Conservation (phyloP, 1,284 basidiomycete genomes). For the Singerocomus inundabilis region DNA sequence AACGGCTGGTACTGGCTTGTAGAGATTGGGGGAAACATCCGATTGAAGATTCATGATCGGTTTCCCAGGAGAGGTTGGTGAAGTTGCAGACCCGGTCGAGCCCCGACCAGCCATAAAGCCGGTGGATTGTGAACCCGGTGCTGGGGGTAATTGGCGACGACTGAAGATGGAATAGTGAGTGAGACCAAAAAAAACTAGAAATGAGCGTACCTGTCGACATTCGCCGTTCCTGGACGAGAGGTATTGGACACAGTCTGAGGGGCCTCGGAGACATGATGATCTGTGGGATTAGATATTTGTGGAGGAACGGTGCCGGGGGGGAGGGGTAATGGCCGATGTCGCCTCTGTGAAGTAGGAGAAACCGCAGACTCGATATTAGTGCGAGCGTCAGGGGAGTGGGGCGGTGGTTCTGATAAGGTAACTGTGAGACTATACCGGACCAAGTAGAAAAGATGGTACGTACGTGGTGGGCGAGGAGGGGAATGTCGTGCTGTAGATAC, state of each 20-base stretch:
- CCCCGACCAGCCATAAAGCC: slow-evolving; percentile 14
- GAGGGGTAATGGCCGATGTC: slow-evolving; percentile 30
- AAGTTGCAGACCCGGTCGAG: slow-evolving; percentile 24
- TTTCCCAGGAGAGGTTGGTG: slow-evolving; percentile 19
- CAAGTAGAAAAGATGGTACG: slow-evolving; percentile 4
- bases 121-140: slow-evolving; percentile 21
- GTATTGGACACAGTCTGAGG: slow-evolving; percentile 9
- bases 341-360: slow-evolving; percentile 38
- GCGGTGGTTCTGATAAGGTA: slow-evolving; percentile 11
- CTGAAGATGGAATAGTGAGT: slow-evolving; percentile 10
- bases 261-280: slow-evolving; percentile 18
- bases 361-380: slow-evolving; percentile 25
- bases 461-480: slow-evolving; percentile 26
- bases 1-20: slow-evolving; percentile 34
- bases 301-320: slow-evolving; percentile 24
- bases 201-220: slow-evolving; percentile 24
- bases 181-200: neutral
- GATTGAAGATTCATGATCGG: slow-evolving; percentile 13
- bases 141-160: slow-evolving; percentile 31
- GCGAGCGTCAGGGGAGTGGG: slow-evolving; percentile 21
- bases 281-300: slow-evolving; percentile 18
- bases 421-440: neutral
- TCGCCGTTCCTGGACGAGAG: slow-evolving; percentile 30
- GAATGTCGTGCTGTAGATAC: slow-evolving; percentile 15
- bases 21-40: slow-evolving; percentile 27